phyloP scores from a whole-genome alignment of 495 filamentous ascomycete species.

The Xylaria castorea region DNA sequence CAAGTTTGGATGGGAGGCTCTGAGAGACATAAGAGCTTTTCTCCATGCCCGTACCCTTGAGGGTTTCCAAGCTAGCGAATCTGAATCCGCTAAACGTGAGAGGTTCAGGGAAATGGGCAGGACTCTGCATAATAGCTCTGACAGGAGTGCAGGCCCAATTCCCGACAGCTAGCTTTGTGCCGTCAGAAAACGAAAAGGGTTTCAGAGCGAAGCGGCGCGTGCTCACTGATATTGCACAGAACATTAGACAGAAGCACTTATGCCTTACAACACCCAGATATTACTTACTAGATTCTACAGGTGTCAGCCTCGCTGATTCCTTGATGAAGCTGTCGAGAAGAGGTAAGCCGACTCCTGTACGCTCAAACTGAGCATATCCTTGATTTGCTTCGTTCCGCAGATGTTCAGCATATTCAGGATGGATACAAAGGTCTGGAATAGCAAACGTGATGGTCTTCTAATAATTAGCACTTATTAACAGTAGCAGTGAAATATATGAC shows the following conservation, averaged over 20 bases:
- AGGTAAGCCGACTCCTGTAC: slow-evolving; percentile 29
- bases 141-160: slow-evolving; percentile 41
- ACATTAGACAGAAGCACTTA: no score
- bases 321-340: slow-evolving; percentile 50
- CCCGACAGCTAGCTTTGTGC: slow-evolving; percentile 34
- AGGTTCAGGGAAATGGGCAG: no score
- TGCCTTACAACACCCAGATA: no score
- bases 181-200: slow-evolving; percentile 39
- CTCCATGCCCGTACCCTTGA: no score
- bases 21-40: no score
- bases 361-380: not conserved
- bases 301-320: slow-evolving; percentile 43
- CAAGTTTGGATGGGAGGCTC: slow-evolving; percentile 36
- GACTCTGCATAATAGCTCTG: slow-evolving; percentile 29
- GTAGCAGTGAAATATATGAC: no score
- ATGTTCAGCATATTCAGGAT: slow-evolving; percentile 40
- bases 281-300: slow-evolving; percentile 39
- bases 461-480: no score
- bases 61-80: no score
- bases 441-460: slow-evolving; percentile 44
- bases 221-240: no score
- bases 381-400: slow-evolving; percentile 13
- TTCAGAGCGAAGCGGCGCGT: slow-evolving; percentile 35
- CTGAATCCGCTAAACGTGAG: slow-evolving; percentile 38
- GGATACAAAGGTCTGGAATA: slow-evolving; percentile 41